A percentile compares a stretch with the other conserved stretches of the same genome.
phyloP scores from a whole-genome alignment of 805 yeast species.

The Spencermartinsiella europaea region DNA sequence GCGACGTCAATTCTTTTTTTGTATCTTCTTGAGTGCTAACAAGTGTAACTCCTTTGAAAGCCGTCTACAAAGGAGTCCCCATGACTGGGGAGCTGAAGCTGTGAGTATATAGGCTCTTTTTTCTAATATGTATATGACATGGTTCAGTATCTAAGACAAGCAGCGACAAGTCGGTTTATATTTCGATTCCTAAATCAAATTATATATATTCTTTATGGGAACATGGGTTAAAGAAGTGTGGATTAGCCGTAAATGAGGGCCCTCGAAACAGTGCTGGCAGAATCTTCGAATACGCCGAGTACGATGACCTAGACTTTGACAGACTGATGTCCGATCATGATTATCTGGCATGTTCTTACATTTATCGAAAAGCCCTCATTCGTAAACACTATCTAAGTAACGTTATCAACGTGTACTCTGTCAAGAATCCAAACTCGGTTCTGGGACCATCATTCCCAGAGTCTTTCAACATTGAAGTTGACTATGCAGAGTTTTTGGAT shows the following conservation, averaged over 20 bases:
- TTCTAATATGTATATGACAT: not conserved
- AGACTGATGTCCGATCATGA: slow-evolving; percentile 40
- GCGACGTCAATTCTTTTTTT: not conserved
- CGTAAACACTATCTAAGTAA: slow-evolving; percentile 87
- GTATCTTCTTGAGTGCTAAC: slow-evolving; percentile 8
- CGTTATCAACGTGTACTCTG: slow-evolving; percentile 66
- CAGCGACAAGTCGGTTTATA: slow-evolving; percentile 1
- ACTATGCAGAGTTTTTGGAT: slow-evolving; percentile 92
- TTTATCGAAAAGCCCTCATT: slow-evolving; percentile 84
- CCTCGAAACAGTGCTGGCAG: slow-evolving; percentile 25
- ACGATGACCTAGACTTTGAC: slow-evolving; percentile 83
- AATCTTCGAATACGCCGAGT: slow-evolving; percentile 78
- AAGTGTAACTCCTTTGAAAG: slow-evolving; percentile 65
- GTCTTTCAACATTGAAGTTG: slow-evolving; percentile 76
- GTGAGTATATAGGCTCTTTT: slow-evolving; percentile 31
- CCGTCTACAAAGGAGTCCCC: slow-evolving; percentile 59
- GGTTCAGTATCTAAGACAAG: slow-evolving; percentile 10
- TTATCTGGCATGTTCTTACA: slow-evolving; percentile 72
- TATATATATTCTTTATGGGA: slow-evolving; percentile 23
- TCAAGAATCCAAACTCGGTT: slow-evolving; percentile 67
- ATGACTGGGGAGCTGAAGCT: slow-evolving; percentile 52
- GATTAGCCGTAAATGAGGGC: slow-evolving; percentile 1
- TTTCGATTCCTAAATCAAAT: slow-evolving; percentile 1
- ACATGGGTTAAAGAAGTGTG: slow-evolving; percentile 10
- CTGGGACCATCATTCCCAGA: slow-evolving; percentile 63